These are phyloP conservation scores for Lactarius sp. DNA, from an alignment of 768 basidiomycete species.

Conservation along the genomic window DNA sequence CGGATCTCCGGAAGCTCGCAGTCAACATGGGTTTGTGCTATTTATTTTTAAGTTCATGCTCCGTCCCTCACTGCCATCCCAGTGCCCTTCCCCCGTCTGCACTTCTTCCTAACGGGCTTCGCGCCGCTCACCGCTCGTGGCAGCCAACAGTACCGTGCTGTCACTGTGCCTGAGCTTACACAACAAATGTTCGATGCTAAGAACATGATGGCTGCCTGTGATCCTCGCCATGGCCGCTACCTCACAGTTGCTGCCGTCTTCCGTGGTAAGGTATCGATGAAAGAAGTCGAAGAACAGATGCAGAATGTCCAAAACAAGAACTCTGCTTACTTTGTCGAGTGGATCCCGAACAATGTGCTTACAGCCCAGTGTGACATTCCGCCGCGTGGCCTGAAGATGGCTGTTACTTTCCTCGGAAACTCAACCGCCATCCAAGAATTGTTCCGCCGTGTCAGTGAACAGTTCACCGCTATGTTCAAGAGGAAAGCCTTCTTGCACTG, in stretches of 20 bases:
- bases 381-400: slow-evolving; percentile 93
- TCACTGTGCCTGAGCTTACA: slow-evolving; percentile 95
- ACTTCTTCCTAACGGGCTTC: slow-evolving; percentile 98
- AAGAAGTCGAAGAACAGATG: slow-evolving; percentile 99
- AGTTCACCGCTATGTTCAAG: slow-evolving; percentile 99
- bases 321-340: slow-evolving; percentile 97
- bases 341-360: slow-evolving; percentile 99
- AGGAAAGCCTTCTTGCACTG: slow-evolving; percentile 98
- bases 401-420: slow-evolving; percentile 96
- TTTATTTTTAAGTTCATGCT: neutral
- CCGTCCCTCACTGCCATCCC: slow-evolving; percentile 9
- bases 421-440: slow-evolving; percentile 96
- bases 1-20: slow-evolving; percentile 94
- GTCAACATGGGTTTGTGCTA: slow-evolving; percentile 92
- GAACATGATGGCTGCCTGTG: slow-evolving; percentile 99
- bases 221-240: slow-evolving; percentile 96
- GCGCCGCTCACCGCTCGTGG: slow-evolving; percentile 93
- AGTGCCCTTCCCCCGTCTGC: slow-evolving; percentile 99
- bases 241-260: slow-evolving; percentile 96
- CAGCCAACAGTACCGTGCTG: slow-evolving; percentile 92
- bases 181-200: slow-evolving; percentile 99
- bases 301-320: slow-evolving; percentile 97
- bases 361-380: slow-evolving; percentile 98
- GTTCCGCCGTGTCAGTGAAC: slow-evolving; percentile 97
- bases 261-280: slow-evolving; percentile 99